Percentiles rank a stretch among this genome's conserved stretches.
These are phyloP conservation scores for Cordyceps tenuipes DNA, from an alignment of 2,329 filamentous ascomycete genomes.

Conservation along the genomic window DNA sequence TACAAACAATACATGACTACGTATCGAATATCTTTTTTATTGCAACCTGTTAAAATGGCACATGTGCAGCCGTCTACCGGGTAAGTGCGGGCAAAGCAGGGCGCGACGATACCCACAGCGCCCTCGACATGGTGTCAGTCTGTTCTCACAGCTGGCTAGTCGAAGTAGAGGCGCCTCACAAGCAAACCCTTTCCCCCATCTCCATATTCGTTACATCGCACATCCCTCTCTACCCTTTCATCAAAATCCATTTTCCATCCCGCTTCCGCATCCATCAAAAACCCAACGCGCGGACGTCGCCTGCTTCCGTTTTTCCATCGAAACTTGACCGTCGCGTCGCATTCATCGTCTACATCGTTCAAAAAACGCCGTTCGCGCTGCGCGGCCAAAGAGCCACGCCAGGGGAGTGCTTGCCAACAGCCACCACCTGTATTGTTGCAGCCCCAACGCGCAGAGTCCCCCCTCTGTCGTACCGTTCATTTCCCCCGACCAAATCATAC, in stretches of 20 bases:
- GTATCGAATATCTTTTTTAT: too few relatives aligned
- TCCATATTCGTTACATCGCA: constrained; percentile 1
- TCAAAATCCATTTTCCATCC: not conserved
- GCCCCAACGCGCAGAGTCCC: not conserved
- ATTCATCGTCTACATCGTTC: not conserved
- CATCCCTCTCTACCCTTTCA: not conserved
- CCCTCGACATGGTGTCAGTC: constrained; percentile 7
- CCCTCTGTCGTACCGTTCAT: not conserved
- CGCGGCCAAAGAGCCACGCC: not conserved
- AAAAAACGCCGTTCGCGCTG: not conserved
- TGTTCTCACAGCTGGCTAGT: constrained; percentile 2
- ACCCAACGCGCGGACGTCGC: not conserved
- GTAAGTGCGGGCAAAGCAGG: not conserved
- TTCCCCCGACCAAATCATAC: not conserved
- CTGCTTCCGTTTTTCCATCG: not conserved
- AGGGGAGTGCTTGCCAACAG: not conserved
- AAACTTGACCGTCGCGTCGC: constrained; percentile 2
- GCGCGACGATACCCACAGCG: constrained; percentile 9
- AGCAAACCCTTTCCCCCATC: constrained; percentile 11
- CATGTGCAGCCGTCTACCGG: not conserved
- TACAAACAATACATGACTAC: too few relatives aligned
- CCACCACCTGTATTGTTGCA: not conserved
- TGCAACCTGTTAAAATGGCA: not conserved
- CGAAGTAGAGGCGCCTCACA: not conserved
- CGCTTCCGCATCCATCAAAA: constrained; percentile 4